Conservation (phyloP, 768 basidiomycete genomes). For the Termitomyces sp. region DNA sequence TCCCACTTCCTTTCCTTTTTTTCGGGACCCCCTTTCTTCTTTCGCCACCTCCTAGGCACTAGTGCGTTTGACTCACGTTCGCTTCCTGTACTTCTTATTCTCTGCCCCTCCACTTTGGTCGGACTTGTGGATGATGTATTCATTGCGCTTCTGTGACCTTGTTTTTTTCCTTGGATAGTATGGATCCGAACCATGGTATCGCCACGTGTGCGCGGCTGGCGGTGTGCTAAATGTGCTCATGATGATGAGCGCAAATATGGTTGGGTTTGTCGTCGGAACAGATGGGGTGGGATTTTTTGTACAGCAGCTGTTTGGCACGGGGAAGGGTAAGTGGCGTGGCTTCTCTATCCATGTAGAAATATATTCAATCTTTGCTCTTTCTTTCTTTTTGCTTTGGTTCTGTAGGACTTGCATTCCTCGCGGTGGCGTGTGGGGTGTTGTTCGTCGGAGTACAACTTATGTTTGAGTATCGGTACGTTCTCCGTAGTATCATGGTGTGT, state of each 20-base stretch:
- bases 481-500: background rate
- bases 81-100: background rate
- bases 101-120: background rate
- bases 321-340: slow-evolving; percentile 48
- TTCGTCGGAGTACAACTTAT: slow-evolving; percentile 88
- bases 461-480: slow-evolving; percentile 89
- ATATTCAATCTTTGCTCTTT: background rate
- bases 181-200: slow-evolving; percentile 70
- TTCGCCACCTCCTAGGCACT: background rate
- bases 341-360: slow-evolving; percentile 2
- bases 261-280: slow-evolving; percentile 90
- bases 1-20: background rate
- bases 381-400: background rate
- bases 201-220: slow-evolving; percentile 81
- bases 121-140: background rate
- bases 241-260: slow-evolving; percentile 91
- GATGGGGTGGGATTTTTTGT: slow-evolving; percentile 76
- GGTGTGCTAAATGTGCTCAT: slow-evolving; percentile 81
- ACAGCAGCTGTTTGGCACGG: slow-evolving; percentile 58
- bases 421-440: slow-evolving; percentile 56
- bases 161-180: slow-evolving; percentile 46
- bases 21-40: background rate
- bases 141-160: background rate
- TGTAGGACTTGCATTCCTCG: slow-evolving; percentile 66
- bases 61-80: background rate